phyloP scores from a whole-genome alignment of 2,329 filamentous ascomycete species.

The Cyphellophora europaea region DNA sequence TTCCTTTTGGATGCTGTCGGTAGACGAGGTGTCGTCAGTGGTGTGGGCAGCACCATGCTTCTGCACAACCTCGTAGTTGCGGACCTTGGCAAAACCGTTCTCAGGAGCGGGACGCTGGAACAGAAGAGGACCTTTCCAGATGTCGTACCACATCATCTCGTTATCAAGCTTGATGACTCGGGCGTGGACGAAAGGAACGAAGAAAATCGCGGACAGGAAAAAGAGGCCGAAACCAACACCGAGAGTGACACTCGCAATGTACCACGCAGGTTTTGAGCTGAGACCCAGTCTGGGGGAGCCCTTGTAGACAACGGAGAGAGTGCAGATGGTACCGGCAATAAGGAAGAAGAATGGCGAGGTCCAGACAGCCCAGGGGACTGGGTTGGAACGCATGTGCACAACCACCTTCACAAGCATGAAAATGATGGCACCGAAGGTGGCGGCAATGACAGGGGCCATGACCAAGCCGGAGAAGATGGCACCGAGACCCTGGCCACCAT shows the following conservation, averaged over 20 bases:
- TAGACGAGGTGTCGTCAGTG: conserved; percentile 26
- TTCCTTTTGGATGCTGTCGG: conserved; percentile 10
- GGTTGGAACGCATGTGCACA: conserved; percentile 64
- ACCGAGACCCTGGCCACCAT: conserved; percentile 57
- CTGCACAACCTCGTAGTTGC: conserved; percentile 70
- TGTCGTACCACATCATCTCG: conserved; percentile 53
- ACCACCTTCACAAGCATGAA: conserved; percentile 63
- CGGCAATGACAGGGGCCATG: conserved; percentile 63
- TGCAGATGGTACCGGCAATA: conserved; percentile 61
- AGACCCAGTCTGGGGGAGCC: conserved; percentile 61
- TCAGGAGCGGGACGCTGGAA: conserved; percentile 49
- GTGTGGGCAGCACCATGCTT: conserved; percentile 44
- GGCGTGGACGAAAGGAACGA: conserved; percentile 60
- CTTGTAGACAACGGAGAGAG: conserved; percentile 72
- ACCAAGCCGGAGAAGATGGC: conserved; percentile 62
- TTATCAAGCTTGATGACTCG: conserved; percentile 61
- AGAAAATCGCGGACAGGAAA: conserved; percentile 57
- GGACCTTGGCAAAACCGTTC: conserved; percentile 48
- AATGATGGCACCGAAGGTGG: conserved; percentile 55
- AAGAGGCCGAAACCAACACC: conserved; percentile 53
- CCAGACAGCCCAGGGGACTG: conserved; percentile 63
- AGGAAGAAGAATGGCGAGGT: conserved; percentile 70
- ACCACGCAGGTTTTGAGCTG: conserved; percentile 57
- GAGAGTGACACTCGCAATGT: conserved; percentile 57
- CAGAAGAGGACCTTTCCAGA: conserved; percentile 55